These are phyloP conservation scores for Periconia macrospinosa DNA, from an alignment of 2,329 filamentous ascomycete species.

Conservation along the genomic window DNA sequence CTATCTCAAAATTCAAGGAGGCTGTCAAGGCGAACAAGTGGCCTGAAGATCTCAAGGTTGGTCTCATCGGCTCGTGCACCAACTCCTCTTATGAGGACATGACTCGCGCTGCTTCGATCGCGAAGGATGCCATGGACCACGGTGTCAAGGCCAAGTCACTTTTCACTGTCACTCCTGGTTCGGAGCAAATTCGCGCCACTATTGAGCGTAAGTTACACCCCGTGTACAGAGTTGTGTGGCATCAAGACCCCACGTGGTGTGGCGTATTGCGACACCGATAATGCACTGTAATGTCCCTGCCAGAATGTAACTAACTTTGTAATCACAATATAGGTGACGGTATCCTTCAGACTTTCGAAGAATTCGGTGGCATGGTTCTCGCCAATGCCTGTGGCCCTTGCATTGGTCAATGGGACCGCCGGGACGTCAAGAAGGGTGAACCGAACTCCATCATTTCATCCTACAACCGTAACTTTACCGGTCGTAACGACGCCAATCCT, in stretches of 20 bases:
- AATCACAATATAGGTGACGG: conserved; percentile 59
- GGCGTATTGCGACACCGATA: no score
- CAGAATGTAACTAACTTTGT: neutral
- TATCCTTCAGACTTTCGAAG: conserved; percentile 91
- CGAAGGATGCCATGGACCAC: conserved; percentile 85
- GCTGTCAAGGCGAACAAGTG: conserved; percentile 93
- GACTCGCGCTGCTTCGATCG: conserved; percentile 89
- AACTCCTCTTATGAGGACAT: conserved; percentile 91
- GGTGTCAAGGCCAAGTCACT: conserved; percentile 90
- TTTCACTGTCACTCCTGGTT: conserved; percentile 95
- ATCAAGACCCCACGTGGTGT: no score
- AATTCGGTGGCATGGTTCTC: conserved; percentile 91
- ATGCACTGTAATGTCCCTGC: neutral
- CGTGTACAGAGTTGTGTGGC: no score
- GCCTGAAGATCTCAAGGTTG: conserved; percentile 95
- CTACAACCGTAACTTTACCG: conserved; percentile 99
- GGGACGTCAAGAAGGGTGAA: conserved; percentile 91
- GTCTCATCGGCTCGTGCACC: conserved; percentile 97
- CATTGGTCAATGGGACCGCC: conserved; percentile 90
- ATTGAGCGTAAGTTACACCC: conserved; percentile 38
- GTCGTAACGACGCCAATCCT: conserved; percentile 94
- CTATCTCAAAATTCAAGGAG: conserved; percentile 93
- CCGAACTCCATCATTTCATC: conserved; percentile 97
- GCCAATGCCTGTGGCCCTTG: conserved; percentile 81
- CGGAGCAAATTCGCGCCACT: conserved; percentile 82